Percentiles rank a stretch among this genome's conserved stretches.
Evolutionary conservation across 768 basidiomycete genomes (phyloP).

Genomic region (Boletus eberwhitei): DNA sequence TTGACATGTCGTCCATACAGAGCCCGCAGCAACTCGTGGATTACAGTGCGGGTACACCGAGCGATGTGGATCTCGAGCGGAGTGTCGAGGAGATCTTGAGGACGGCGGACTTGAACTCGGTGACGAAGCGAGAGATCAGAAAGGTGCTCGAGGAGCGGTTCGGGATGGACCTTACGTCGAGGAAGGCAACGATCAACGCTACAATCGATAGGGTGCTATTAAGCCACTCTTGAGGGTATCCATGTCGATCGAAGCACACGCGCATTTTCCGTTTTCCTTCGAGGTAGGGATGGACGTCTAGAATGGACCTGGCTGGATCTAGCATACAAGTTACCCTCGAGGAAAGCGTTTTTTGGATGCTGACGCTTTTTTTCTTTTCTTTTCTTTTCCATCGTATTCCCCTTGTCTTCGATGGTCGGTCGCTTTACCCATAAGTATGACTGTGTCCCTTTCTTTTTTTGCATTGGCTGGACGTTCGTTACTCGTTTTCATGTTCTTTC

Average conservation of each 20-base stretch:
- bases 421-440: neutral
- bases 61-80: slow-evolving; percentile 68
- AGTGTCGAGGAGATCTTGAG: slow-evolving; percentile 72
- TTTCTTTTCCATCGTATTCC: neutral
- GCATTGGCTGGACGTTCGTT: slow-evolving; percentile 9
- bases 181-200: slow-evolving; percentile 73
- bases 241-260: neutral
- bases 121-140: slow-evolving; percentile 91
- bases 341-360: slow-evolving; percentile 10
- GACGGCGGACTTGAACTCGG: slow-evolving; percentile 78
- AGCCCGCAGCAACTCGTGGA: slow-evolving; percentile 51
- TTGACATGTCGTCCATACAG: slow-evolving; percentile 56
- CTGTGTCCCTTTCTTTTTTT: neutral
- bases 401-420: slow-evolving; percentile 5
- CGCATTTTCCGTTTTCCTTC: neutral
- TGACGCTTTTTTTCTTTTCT: slow-evolving; percentile 5
- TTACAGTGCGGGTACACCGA: slow-evolving; percentile 46
- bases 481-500: neutral
- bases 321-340: slow-evolving; percentile 13
- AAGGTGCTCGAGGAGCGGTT: slow-evolving; percentile 79
- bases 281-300: slow-evolving; percentile 7
- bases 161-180: slow-evolving; percentile 68
- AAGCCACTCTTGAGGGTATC: slow-evolving; percentile 34
- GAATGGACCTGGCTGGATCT: slow-evolving; percentile 24
- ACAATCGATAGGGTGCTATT: slow-evolving; percentile 72